Percentiles rank a stretch among this genome's conserved stretches.
phyloP scores from a whole-genome alignment of 1,284 basidiomycete species.

The Fomitopsis schrenkii region DNA sequence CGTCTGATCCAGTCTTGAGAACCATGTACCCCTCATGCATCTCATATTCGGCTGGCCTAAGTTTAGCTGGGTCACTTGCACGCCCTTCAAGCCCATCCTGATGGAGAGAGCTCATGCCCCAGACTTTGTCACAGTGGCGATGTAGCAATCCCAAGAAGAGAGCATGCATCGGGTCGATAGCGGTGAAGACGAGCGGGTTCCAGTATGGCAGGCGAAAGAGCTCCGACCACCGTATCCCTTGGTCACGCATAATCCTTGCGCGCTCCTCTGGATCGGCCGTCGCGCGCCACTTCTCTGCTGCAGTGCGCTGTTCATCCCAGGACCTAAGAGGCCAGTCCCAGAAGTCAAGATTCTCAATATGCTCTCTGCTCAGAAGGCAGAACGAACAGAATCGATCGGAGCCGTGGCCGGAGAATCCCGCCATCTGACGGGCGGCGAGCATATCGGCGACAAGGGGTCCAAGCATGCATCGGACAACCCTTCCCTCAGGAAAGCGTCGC shows the following conservation, averaged over 20 bases:
- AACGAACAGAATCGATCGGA: constrained; percentile 13
- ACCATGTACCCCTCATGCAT: too few relatives aligned
- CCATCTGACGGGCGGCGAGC: constrained; percentile 25
- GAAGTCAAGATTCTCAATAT: constrained; percentile 12
- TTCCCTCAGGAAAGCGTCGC: constrained; percentile 25
- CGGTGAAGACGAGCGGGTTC: constrained; percentile 24
- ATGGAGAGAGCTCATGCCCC: too few relatives aligned
- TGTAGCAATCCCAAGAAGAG: constrained; percentile 23
- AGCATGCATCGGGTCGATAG: constrained; percentile 30
- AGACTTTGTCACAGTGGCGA: constrained; percentile 20
- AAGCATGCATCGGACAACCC: constrained; percentile 22
- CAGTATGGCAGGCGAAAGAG: constrained; percentile 30
- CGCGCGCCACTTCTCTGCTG: constrained; percentile 22
- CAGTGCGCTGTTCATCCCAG: constrained; percentile 8
- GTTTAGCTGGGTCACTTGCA: too few relatives aligned
- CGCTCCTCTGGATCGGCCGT: constrained; percentile 12
- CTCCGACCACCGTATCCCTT: constrained; percentile 27
- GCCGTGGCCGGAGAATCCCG: constrained; percentile 10
- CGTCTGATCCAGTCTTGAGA: too few relatives aligned
- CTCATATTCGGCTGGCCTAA: too few relatives aligned
- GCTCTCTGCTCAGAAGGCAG: constrained; percentile 9
- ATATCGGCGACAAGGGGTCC: constrained; percentile 28
- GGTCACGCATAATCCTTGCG: constrained; percentile 14
- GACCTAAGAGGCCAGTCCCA: constrained; percentile 9
- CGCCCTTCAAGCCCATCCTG: too few relatives aligned